These are phyloP conservation scores for Chlamydomonas schloesseri DNA, from an alignment of 139 green algal species.

Conservation along the genomic window DNA sequence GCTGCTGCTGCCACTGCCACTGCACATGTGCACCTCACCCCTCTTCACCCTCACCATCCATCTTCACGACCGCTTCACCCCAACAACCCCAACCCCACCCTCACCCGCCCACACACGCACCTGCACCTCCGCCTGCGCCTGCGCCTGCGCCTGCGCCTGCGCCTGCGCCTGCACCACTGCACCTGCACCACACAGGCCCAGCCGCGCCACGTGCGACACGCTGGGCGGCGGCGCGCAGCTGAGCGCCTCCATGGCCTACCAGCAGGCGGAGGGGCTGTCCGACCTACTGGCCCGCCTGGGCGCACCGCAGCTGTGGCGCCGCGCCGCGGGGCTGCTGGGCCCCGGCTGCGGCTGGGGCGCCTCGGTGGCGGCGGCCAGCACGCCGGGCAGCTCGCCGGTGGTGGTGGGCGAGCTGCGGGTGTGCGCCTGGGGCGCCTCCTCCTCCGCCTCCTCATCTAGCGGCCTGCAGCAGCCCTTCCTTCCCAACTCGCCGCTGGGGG, in stretches of 20 bases:
- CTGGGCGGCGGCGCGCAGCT: conserved; percentile 1
- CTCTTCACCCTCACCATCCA: no score
- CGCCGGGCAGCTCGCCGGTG: no score
- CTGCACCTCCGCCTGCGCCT: no score
- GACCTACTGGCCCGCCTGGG: neutral
- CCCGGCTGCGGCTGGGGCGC: conserved; percentile 35
- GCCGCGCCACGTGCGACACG: conserved; percentile 3
- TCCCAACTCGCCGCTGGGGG: conserved; percentile 18
- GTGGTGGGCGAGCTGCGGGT: neutral
- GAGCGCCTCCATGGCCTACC: neutral
- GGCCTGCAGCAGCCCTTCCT: neutral
- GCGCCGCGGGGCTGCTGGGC: neutral
- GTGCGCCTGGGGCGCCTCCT: neutral
- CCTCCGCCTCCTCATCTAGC: no score
- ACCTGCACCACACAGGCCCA: no score
- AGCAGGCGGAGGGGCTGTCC: neutral
- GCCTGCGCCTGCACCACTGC: no score
- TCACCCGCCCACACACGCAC: no score
- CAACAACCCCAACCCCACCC: no score
- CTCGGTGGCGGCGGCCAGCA: neutral
- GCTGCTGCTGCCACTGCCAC: no score
- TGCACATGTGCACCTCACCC: no score
- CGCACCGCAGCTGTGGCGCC: neutral
- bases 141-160: no score
- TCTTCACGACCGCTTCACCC: no score